phyloP scores from a whole-genome alignment of 164 flowering plant species.

The Dillenia suffruticosa region DNA sequence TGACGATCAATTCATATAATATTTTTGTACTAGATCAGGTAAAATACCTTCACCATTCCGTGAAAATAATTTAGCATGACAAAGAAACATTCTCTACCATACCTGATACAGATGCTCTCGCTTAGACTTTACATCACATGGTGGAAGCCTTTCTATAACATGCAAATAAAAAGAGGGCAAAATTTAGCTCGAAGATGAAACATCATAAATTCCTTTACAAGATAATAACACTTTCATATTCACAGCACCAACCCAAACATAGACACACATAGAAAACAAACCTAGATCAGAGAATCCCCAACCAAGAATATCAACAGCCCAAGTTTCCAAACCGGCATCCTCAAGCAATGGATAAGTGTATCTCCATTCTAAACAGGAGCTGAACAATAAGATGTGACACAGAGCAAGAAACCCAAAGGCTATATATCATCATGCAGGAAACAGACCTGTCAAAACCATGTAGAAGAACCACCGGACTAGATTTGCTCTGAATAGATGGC shows the following conservation, averaged over 20 bases:
- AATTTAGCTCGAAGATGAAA: not conserved
- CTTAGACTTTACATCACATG: constrained; percentile 76
- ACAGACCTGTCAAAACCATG: constrained; percentile 71
- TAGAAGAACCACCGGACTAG: constrained; percentile 56
- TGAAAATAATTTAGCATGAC: not conserved
- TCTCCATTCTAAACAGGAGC: constrained; percentile 98
- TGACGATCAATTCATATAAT: too few species aligned
- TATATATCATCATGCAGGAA: not conserved
- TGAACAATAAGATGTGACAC: constrained; percentile 31
- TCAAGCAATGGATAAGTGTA: constrained; percentile 78
- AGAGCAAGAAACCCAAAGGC: too few species aligned
- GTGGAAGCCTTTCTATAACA: constrained; percentile 55
- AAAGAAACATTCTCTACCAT: not conserved
- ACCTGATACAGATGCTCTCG: constrained; percentile 94
- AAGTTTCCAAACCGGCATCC: constrained; percentile 84
- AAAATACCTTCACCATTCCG: not conserved
- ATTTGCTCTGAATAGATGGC: constrained; percentile 27
- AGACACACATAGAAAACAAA: constrained; percentile 15
- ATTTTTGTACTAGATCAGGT: not conserved
- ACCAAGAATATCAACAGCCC: constrained; percentile 95
- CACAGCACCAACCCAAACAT: too few species aligned
- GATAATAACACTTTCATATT: too few species aligned
- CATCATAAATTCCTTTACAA: too few species aligned
- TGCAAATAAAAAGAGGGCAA: constrained; percentile 2
- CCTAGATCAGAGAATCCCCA: constrained; percentile 99